Evolutionary conservation across 2,329 filamentous ascomycete species (phyloP).

Genomic region (Pseudocercospora fijiensis): DNA sequence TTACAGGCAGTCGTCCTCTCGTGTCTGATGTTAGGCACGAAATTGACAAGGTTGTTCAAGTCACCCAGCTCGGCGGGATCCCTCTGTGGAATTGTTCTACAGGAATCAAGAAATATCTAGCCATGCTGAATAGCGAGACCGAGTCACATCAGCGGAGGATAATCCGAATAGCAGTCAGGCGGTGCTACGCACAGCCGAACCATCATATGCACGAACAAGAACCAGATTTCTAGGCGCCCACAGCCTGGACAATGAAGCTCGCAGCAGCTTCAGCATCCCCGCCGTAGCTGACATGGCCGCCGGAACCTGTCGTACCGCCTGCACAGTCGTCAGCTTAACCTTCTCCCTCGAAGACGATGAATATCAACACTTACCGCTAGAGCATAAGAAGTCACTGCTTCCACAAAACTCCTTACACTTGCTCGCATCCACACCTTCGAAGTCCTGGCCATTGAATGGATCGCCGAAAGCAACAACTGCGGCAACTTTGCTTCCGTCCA

Average conservation of each 20-base stretch:
- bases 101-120: neutral
- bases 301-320: conserved; percentile 23
- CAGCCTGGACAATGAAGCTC: conserved; percentile 21
- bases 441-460: conserved; percentile 30
- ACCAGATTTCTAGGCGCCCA: neutral
- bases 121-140: neutral
- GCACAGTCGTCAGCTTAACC: neutral
- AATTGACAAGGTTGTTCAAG: neutral
- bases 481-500: conserved; percentile 29
- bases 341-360: neutral
- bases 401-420: conserved; percentile 31
- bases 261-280: conserved; percentile 28
- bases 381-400: conserved; percentile 26
- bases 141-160: neutral
- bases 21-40: neutral
- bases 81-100: neutral
- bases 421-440: conserved; percentile 27
- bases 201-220: neutral
- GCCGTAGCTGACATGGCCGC: conserved; percentile 31
- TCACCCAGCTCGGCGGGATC: neutral
- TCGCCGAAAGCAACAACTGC: conserved; percentile 35
- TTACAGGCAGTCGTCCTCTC: neutral
- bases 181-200: neutral
- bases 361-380: conserved; percentile 7
- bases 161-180: neutral